Conservation (phyloP, 352 stramenopile species). For the Globisporangium cederbergense region DNA sequence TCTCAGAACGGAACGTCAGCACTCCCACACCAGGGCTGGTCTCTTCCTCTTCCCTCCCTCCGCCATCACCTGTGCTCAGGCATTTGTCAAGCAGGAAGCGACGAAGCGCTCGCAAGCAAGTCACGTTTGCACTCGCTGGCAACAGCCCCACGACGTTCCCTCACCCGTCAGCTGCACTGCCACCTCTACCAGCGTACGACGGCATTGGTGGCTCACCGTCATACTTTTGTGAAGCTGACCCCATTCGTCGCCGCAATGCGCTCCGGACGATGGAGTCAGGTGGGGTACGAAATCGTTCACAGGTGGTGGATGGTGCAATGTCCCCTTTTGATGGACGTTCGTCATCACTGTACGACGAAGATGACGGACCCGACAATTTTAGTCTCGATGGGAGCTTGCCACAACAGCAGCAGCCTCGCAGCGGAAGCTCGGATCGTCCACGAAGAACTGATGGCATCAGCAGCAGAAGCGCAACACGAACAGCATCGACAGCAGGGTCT, state of each 20-base stretch:
- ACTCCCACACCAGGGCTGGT: neutral
- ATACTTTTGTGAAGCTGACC: conserved; percentile 63
- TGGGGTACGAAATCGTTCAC: neutral
- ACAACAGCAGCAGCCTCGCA: neutral
- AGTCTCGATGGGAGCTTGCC: conserved; percentile 12
- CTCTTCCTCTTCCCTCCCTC: neutral
- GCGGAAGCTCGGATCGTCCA: neutral
- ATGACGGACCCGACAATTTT: conserved; percentile 18
- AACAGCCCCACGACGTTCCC: conserved; percentile 18
- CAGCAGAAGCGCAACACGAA: neutral
- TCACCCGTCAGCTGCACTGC: conserved; percentile 34
- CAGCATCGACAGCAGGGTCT: conserved; percentile 6
- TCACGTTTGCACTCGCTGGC: conserved; percentile 18
- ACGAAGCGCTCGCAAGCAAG: conserved; percentile 16
- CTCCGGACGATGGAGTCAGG: conserved; percentile 1
- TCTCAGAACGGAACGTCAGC: neutral
- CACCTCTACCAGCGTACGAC: conserved; percentile 78
- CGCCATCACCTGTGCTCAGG: conserved; percentile 1
- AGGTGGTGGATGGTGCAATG: neutral
- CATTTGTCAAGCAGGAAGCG: conserved; percentile 1
- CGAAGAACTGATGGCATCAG: neutral
- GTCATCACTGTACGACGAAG: conserved; percentile 9
- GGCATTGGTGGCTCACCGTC: conserved; percentile 74
- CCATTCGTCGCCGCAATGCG: conserved; percentile 17
- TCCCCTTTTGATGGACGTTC: conserved; percentile 4